phyloP scores from a whole-genome alignment of 805 yeast species.

The Zygosaccharomyces bisporus region DNA sequence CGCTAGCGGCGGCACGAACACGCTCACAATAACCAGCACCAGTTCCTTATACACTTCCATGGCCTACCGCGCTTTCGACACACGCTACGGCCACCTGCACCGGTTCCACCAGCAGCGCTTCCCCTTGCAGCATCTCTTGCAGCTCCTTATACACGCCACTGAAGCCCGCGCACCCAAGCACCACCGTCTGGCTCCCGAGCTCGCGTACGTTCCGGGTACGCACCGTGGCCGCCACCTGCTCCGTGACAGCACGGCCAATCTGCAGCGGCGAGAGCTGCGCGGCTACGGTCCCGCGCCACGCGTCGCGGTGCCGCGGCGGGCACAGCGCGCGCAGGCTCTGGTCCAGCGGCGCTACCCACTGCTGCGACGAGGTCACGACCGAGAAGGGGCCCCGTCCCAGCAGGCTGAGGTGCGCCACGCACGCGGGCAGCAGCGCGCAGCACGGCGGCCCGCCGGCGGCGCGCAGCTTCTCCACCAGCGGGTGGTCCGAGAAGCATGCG shows the following conservation, averaged over 20 bases:
- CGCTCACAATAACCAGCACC: constrained; percentile 58
- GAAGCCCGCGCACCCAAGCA: constrained; percentile 32
- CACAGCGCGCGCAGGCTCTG: constrained; percentile 14
- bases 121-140: not conserved
- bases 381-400: constrained; percentile 18
- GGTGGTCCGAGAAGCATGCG: constrained; percentile 31
- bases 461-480: constrained; percentile 19
- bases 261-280: constrained; percentile 24
- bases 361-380: constrained; percentile 27
- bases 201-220: constrained; percentile 17
- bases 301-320: constrained; percentile 6
- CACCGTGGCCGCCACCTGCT: constrained; percentile 18
- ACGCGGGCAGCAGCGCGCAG: constrained; percentile 22
- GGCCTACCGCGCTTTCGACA: not conserved
- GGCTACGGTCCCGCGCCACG: constrained; percentile 27
- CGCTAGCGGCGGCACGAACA: constrained; percentile 69
- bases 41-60: constrained; percentile 4
- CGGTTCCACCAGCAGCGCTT: constrained; percentile 1
- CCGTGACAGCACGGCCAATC: constrained; percentile 13
- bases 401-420: constrained; percentile 19
- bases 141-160: constrained; percentile 17
- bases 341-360: constrained; percentile 26
- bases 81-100: constrained; percentile 1
- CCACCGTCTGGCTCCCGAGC: constrained; percentile 18
- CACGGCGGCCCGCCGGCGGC: constrained; percentile 12